Conservation (phyloP, 192 early-diverging fungal genomes). For the Diversispora epigaea region DNA sequence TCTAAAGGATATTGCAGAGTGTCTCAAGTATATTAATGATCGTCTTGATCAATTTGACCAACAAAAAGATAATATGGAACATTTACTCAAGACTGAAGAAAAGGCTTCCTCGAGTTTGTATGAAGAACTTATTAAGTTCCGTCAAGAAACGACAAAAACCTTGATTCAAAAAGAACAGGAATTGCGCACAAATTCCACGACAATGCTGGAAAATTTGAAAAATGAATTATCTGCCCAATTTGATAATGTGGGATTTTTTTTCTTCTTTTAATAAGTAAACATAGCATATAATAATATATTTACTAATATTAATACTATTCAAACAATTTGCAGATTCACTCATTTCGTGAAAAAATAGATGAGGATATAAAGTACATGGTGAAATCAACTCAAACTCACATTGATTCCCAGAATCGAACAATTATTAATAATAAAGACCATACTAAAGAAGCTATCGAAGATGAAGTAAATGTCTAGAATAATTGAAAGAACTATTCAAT, state of each 20-base stretch:
- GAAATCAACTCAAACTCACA: background rate
- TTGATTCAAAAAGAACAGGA: background rate
- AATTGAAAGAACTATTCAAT: background rate
- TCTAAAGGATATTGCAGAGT: background rate
- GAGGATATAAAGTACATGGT: background rate
- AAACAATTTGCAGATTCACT: background rate
- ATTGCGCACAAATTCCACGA: background rate
- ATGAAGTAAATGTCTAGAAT: background rate
- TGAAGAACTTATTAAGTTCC: background rate
- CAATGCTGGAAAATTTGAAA: background rate
- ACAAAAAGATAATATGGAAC: background rate
- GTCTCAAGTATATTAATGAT: constrained; percentile 8
- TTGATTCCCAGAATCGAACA: background rate
- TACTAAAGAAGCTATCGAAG: background rate
- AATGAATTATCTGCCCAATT: background rate
- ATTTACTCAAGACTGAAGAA: background rate
- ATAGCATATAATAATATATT: too few relatives aligned
- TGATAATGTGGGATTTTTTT: background rate
- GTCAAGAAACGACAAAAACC: background rate
- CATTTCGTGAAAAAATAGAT: background rate
- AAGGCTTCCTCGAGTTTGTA: background rate
- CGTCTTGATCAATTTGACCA: background rate
- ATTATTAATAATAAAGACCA: background rate
- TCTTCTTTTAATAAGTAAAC: too few relatives aligned
- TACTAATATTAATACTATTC: too few relatives aligned